Base-by-base conservation (phyloP, 2,329 filamentous ascomycete species). In the Alternaria postmessia region DNA sequence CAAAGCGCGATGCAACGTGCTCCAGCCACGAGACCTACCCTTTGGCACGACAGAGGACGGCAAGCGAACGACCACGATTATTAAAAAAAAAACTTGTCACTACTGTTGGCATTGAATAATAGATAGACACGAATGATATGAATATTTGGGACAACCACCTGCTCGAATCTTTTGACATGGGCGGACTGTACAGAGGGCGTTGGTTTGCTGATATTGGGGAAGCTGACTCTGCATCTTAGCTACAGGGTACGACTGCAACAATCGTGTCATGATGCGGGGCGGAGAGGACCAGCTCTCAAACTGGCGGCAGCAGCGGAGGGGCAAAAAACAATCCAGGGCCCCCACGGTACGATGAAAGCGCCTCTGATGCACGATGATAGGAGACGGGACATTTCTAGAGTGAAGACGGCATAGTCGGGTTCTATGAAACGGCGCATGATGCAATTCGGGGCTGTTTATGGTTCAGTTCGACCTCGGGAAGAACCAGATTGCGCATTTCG, bases 401-500 rank as follows among this genome's bases (percentile, higher is more conserved):
- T 58, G 30, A 53, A 67, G 32, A 55, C n/a, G 59, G 64, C 34
- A 64, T 59, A 59, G 65, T 46, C 22, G 26, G 36, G 43, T 34
- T 52, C 34, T 38, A 41, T 57, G 28, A 46, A 32, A 56, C 22
- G 39, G 32, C 54, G 54, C 49, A 53, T 63, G 49, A 59, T 60
- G 63, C 66, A 58, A 61, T 61, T 47, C 62, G 64, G 66, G 51
- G 51, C 60, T 52, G 60, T 52, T 61, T 51, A 52, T 54, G 43
- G 54, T 36, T 59, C 56, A 63, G 62, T 60, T 62, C 60, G 57
- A 65, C 68, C 67, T 74, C 68, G 70, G 68, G 62, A 67, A 54
- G 51, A 58, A 59, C 62, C 58, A 66, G 69, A 69, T 69, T 70
- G 65, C 66, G 69, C 68, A 70, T 54, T 56, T 59, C 57, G 54